Conservation (phyloP, 441 rosid genomes). For the Populus hybrid region DNA sequence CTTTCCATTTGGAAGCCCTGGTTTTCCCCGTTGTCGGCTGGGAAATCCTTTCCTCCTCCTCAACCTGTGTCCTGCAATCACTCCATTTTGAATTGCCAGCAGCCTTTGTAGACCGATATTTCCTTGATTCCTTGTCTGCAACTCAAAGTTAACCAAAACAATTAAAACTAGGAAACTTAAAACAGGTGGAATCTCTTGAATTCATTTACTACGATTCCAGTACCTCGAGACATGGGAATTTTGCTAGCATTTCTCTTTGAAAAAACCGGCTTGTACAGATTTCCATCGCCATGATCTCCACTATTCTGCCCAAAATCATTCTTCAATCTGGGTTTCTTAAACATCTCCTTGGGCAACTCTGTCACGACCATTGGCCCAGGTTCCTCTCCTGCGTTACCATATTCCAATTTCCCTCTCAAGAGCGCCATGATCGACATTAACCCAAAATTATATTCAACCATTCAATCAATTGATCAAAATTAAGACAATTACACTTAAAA, state of each 20-base stretch:
- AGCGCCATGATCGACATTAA: background rate
- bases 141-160: background rate
- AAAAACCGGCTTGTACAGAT: slow-evolving; percentile 32
- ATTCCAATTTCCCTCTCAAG: background rate
- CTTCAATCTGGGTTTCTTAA: slow-evolving; percentile 51
- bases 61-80: slow-evolving; percentile 13
- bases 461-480: background rate
- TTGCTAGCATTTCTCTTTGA: slow-evolving; percentile 21
- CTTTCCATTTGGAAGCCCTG: slow-evolving; percentile 47
- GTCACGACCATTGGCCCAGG: background rate
- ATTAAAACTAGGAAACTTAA: background rate
- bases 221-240: slow-evolving; percentile 20
- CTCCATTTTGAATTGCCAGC: slow-evolving; percentile 10
- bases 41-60: slow-evolving; percentile 17
- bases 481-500: background rate
- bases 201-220: background rate
- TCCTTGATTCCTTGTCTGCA: slow-evolving; percentile 21
- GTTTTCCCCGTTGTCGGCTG: background rate
- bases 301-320: slow-evolving; percentile 7
- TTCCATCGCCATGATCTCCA: background rate
- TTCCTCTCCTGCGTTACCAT: background rate
- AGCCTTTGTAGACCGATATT: background rate
- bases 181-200: background rate
- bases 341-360: slow-evolving; percentile 29
- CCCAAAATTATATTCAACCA: background rate